Percentiles rank a stretch among this genome's conserved stretches.
Evolutionary conservation across 371 early-diverging fungal species (phyloP).

Genomic region (Sporodiniella umbellata): DNA sequence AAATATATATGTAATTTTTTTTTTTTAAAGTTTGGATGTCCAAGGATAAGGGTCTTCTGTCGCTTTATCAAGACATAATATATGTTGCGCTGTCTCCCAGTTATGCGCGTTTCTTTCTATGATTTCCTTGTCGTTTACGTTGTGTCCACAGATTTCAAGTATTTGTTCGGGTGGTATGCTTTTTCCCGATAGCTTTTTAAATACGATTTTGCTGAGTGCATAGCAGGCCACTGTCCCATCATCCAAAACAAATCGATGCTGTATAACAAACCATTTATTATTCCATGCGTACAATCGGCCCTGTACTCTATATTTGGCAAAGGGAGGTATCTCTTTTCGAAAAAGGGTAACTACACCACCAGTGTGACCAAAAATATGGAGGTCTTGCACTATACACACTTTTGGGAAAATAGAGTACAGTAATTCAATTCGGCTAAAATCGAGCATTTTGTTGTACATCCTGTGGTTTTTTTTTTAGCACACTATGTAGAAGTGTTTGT

Average conservation of each 20-base stretch:
- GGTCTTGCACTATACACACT: slow-evolving; percentile 37
- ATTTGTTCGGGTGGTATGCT: slow-evolving; percentile 35
- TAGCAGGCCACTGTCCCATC: slow-evolving; percentile 21
- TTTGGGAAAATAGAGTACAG: slow-evolving; percentile 40
- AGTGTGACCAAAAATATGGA: slow-evolving; percentile 30
- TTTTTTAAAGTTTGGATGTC: slow-evolving; percentile 1
- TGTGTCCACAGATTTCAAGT: slow-evolving; percentile 33
- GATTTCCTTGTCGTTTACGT: slow-evolving; percentile 14
- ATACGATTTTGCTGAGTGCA: slow-evolving; percentile 41
- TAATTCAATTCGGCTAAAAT: slow-evolving; percentile 49
- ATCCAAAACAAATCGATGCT: slow-evolving; percentile 33
- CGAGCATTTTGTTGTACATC: slow-evolving; percentile 57
- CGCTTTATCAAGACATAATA: slow-evolving; percentile 24
- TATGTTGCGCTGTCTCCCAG: slow-evolving; percentile 19
- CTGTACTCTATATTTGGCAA: slow-evolving; percentile 48
- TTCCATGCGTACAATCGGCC: slow-evolving; percentile 58
- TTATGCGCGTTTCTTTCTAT: slow-evolving; percentile 24
- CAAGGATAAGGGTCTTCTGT: slow-evolving; percentile 21
- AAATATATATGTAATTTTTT: no score
- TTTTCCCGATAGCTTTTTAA: slow-evolving; percentile 38
- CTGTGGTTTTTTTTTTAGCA: slow-evolving; percentile 19
- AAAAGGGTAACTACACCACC: slow-evolving; percentile 44
- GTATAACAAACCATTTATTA: slow-evolving; percentile 50
- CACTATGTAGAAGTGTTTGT: background rate
- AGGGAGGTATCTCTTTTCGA: slow-evolving; percentile 53